These are phyloP conservation scores for Aristolochia fimbriata DNA, from an alignment of 164 flowering plant genomes.

Conservation along the genomic window DNA sequence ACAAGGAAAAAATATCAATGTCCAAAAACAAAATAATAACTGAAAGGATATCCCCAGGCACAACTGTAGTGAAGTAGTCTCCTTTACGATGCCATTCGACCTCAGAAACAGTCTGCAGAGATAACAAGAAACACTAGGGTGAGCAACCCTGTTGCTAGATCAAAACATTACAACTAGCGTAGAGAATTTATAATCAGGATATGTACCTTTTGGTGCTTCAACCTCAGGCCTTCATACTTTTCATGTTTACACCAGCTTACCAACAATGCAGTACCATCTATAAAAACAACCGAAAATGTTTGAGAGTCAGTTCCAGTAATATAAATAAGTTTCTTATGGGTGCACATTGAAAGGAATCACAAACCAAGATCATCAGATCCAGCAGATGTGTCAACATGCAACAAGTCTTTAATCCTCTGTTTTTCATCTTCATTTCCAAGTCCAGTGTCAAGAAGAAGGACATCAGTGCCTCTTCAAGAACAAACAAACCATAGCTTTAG, in stretches of 20 bases:
- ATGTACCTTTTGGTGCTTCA: conserved; percentile 76
- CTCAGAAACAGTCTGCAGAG: conserved; percentile 59
- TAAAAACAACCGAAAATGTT: background rate
- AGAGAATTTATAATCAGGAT: no score
- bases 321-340: no score
- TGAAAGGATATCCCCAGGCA: conserved; percentile 90
- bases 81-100: conserved; percentile 99
- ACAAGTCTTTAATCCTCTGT: conserved; percentile 44
- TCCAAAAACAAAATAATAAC: background rate
- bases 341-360: no score
- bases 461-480: conserved; percentile 66
- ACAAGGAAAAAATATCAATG: background rate
- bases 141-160: background rate
- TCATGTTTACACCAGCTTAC: conserved; percentile 73
- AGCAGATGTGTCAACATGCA: conserved; percentile 31
- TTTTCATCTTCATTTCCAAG: conserved; percentile 68
- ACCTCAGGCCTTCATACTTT: conserved; percentile 52
- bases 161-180: background rate
- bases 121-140: background rate
- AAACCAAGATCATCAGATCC: background rate
- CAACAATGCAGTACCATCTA: conserved; percentile 26
- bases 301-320: background rate
- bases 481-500: background rate
- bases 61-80: conserved; percentile 82
- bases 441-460: conserved; percentile 62